Evolutionary conservation across 805 yeast genomes (phyloP).

Genomic region (Kodamaea fukazawae): DNA sequence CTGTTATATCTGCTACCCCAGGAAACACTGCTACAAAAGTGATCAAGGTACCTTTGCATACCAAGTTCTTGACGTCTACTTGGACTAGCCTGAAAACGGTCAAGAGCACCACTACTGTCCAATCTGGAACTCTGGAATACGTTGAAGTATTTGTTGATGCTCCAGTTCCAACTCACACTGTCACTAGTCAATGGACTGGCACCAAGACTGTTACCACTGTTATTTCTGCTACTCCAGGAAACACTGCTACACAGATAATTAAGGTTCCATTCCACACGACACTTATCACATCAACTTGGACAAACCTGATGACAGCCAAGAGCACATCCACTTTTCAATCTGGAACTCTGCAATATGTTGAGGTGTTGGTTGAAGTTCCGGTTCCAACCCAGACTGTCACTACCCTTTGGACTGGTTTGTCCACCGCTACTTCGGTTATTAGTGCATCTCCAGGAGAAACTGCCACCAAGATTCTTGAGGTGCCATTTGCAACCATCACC

Average conservation of each 20-base stretch:
- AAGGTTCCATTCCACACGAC: slow-evolving; percentile 9
- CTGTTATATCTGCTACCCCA: slow-evolving; percentile 4
- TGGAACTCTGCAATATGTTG: slow-evolving; percentile 4
- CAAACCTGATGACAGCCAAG: slow-evolving; percentile 11
- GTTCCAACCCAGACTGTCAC: neutral
- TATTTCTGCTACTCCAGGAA: slow-evolving; percentile 2
- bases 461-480: slow-evolving; percentile 11
- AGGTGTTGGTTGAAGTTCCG: slow-evolving; percentile 15
- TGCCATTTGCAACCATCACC: slow-evolving; percentile 9
- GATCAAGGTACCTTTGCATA: slow-evolving; percentile 11
- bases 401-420: slow-evolving; percentile 11
- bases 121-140: slow-evolving; percentile 5
- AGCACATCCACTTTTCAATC: slow-evolving; percentile 7
- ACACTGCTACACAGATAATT: slow-evolving; percentile 9
- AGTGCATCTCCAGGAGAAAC: slow-evolving; percentile 8
- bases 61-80: neutral
- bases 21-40: slow-evolving; percentile 12
- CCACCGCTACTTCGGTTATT: slow-evolving; percentile 4
- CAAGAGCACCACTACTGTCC: slow-evolving; percentile 8
- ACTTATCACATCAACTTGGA: too few species aligned
- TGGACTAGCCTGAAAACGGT: slow-evolving; percentile 12
- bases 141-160: slow-evolving; percentile 10
- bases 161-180: slow-evolving; percentile 13
- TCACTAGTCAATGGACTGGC: slow-evolving; percentile 12
- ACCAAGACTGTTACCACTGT: slow-evolving; percentile 7